A percentile compares a stretch with the other conserved stretches of the same genome.
Conservation (phyloP, 768 basidiomycete species). For the Mycena galopus region DNA sequence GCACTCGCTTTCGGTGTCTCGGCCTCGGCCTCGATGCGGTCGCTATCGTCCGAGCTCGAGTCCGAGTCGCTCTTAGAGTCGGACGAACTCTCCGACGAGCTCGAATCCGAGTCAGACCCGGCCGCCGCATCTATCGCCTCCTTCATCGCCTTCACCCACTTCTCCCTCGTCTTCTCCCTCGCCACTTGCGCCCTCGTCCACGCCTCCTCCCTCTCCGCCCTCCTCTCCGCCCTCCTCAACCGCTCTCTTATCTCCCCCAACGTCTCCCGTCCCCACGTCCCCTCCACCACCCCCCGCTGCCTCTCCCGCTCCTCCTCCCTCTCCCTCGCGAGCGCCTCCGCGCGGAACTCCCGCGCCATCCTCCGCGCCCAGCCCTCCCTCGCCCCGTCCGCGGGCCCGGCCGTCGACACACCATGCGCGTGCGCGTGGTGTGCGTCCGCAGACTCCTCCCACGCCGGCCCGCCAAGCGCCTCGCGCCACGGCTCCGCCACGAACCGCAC, state of each 20-base stretch:
- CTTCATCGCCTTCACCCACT: neutral
- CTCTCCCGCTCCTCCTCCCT: slow-evolving; percentile 21
- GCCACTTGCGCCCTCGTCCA: neutral
- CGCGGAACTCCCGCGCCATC: neutral
- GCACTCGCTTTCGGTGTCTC: no score
- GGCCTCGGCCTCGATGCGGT: no score
- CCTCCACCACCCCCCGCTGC: slow-evolving; percentile 19
- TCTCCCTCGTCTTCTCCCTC: no score
- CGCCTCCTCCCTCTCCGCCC: neutral
- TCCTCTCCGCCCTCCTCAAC: slow-evolving; percentile 2
- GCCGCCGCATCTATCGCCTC: neutral
- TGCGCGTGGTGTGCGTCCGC: no score
- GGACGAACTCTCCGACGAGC: no score
- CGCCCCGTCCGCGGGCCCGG: neutral
- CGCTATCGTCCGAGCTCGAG: no score
- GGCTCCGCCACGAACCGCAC: neutral
- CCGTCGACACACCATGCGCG: no score
- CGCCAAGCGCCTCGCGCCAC: no score
- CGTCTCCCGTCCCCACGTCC: slow-evolving; percentile 27
- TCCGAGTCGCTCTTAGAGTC: no score
- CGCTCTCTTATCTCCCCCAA: slow-evolving; percentile 20
- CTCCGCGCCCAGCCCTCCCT: slow-evolving; percentile 24
- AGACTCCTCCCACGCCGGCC: no score
- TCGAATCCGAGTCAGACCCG: neutral
- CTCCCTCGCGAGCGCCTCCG: slow-evolving; percentile 10